Conservation (phyloP, 2,329 filamentous ascomycete genomes). For the Fusarium caatingaense region DNA sequence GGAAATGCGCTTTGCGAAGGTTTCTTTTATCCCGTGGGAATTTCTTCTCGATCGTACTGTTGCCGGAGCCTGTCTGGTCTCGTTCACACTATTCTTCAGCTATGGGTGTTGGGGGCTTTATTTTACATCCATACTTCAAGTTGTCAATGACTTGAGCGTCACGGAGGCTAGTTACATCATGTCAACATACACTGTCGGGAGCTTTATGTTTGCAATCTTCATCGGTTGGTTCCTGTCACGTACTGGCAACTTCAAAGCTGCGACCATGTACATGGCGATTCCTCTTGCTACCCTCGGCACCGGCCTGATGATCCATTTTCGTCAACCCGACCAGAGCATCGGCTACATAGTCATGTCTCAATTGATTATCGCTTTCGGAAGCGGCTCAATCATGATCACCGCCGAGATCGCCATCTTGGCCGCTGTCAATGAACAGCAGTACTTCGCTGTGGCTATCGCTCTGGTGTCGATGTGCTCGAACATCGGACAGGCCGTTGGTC, state of each 20-base stretch:
- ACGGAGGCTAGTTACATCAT: constrained; percentile 52
- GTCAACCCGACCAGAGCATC: neutral
- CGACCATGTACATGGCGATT: constrained; percentile 25
- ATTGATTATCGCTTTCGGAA: constrained; percentile 26
- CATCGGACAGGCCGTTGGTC: constrained; percentile 23
- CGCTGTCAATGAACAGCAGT: constrained; percentile 26
- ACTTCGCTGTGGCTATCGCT: constrained; percentile 29
- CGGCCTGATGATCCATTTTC: constrained; percentile 21
- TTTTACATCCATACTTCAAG: constrained; percentile 55
- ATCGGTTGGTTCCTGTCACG: constrained; percentile 13
- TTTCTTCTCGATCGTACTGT: constrained; percentile 51
- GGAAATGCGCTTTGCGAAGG: constrained; percentile 57
- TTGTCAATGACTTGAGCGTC: constrained; percentile 53
- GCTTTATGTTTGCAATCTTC: constrained; percentile 43
- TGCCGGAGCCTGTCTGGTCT: constrained; percentile 52
- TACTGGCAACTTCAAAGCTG: constrained; percentile 29
- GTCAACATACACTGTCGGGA: constrained; percentile 52
- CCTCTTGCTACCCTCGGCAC: constrained; percentile 25
- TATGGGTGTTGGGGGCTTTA: constrained; percentile 54
- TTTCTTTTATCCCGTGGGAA: constrained; percentile 33
- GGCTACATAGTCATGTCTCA: constrained; percentile 31
- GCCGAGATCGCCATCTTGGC: constrained; percentile 38
- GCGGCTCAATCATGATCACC: constrained; percentile 22
- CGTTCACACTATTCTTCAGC: constrained; percentile 51
- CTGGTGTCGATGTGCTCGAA: constrained; percentile 23